Evolutionary conservation across 495 filamentous ascomycete genomes (phyloP).

Genomic region (Cairneyella variabilis): DNA sequence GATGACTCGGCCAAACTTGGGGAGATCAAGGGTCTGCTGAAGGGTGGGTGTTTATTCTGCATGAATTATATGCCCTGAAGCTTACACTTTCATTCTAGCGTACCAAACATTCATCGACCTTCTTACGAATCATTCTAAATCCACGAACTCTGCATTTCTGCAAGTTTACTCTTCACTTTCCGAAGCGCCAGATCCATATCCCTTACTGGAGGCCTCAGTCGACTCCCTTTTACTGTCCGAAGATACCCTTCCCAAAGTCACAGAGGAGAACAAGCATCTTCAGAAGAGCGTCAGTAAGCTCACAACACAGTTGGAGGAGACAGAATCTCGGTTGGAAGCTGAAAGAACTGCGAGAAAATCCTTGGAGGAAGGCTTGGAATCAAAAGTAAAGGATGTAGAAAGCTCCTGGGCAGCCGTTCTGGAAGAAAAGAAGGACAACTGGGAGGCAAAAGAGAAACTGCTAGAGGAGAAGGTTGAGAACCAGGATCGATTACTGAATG

Average conservation of each 20-base stretch:
- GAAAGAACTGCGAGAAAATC: conserved; percentile 69
- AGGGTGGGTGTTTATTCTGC: conserved; percentile 48
- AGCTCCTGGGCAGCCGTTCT: conserved; percentile 88
- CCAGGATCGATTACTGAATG: conserved; percentile 87
- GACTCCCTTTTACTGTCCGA: conserved; percentile 88
- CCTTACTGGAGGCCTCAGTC: conserved; percentile 90
- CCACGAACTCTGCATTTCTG: conserved; percentile 84
- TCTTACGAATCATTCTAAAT: conserved; percentile 88
- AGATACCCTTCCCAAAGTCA: conserved; percentile 85
- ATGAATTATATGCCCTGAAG: neutral
- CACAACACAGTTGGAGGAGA: conserved; percentile 89
- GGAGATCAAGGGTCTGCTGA: conserved; percentile 86
- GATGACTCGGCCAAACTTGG: conserved; percentile 84
- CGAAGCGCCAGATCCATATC: conserved; percentile 95
- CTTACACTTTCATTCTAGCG: conserved; percentile 44
- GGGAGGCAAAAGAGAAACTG: conserved; percentile 89
- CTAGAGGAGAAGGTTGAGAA: conserved; percentile 91
- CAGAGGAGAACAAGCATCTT: conserved; percentile 78
- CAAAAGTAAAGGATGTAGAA: conserved; percentile 80
- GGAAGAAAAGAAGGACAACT: conserved; percentile 92
- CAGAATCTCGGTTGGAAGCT: conserved; percentile 67
- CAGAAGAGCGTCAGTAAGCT: conserved; percentile 73
- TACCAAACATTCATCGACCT: conserved; percentile 98
- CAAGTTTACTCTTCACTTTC: conserved; percentile 90
- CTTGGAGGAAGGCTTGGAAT: conserved; percentile 72